Evolutionary conservation across 352 stramenopile species (phyloP).

Genomic region (Globisporangium okanoganense): DNA sequence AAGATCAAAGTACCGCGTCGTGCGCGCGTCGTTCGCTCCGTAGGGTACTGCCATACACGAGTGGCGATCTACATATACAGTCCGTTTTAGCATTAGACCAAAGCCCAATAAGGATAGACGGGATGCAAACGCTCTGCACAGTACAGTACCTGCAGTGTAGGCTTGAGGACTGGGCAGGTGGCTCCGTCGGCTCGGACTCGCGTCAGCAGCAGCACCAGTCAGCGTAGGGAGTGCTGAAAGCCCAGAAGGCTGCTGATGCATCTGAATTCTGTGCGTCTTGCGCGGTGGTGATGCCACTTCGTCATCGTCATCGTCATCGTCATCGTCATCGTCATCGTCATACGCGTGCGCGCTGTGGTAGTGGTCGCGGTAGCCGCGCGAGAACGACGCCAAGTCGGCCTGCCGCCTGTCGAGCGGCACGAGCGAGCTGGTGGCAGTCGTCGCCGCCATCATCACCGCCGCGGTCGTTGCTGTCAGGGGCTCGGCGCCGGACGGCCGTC

Average conservation of each 20-base stretch:
- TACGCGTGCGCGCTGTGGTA: background rate
- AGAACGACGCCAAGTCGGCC: constrained; percentile 2
- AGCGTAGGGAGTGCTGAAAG: background rate
- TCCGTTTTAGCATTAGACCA: background rate
- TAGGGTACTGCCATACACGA: constrained; percentile 61
- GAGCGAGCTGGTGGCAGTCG: background rate
- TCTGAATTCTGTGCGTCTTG: background rate
- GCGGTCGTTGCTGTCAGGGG: too few species aligned
- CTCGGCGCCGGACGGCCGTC: background rate
- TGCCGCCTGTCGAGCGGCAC: background rate
- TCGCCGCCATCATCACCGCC: background rate
- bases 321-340: background rate
- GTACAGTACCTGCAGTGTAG: constrained; percentile 1
- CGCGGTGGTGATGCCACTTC: constrained; percentile 1
- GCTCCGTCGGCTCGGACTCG: background rate
- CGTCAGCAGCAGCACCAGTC: background rate
- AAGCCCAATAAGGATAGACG: background rate
- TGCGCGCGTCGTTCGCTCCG: constrained; percentile 36
- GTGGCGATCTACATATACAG: constrained; percentile 19
- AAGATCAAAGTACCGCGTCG: constrained; percentile 55
- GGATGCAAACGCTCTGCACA: background rate
- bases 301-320: background rate
- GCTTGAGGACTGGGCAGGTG: background rate
- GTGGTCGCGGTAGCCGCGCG: background rate
- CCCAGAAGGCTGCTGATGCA: background rate